These are phyloP conservation scores for Acanthamoeba castellanii DNA, from an alignment of 208 protist species.

Conservation along the genomic window DNA sequence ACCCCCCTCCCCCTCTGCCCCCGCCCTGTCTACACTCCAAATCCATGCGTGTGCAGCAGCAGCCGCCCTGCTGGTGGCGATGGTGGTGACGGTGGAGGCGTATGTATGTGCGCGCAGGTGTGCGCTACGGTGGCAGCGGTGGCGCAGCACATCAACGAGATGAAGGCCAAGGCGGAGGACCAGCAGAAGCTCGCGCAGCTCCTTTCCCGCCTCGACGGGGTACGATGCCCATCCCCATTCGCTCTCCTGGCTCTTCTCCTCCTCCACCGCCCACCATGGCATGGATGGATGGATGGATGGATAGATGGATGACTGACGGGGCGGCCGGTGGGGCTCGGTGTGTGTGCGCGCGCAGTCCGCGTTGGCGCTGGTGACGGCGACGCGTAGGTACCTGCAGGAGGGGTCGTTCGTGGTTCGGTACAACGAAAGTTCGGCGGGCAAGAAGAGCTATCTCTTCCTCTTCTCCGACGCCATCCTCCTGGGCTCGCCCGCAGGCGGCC, in stretches of 20 bases:
- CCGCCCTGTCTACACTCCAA: background rate
- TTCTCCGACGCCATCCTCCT: constrained; percentile 51
- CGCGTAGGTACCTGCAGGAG: constrained; percentile 24
- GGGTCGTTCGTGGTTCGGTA: constrained; percentile 12
- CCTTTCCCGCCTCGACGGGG: background rate
- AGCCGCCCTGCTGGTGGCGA: too few relatives aligned
- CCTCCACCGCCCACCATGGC: background rate
- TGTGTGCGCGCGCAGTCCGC: background rate
- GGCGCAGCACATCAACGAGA: constrained; percentile 27
- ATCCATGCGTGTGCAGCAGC: too few relatives aligned
- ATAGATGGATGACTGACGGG: too few relatives aligned
- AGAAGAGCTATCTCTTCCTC: constrained; percentile 9
- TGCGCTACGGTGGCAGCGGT: background rate
- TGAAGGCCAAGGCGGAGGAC: constrained; percentile 35
- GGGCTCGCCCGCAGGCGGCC: background rate
- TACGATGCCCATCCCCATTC: background rate
- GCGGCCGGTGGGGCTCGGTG: background rate
- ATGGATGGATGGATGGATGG: too few relatives aligned
- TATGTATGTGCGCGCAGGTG: background rate
- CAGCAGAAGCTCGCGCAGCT: constrained; percentile 4
- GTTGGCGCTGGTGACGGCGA: background rate
- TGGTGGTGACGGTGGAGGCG: too few relatives aligned
- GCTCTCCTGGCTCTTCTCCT: background rate
- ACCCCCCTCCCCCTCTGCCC: background rate
- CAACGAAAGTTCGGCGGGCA: background rate